Base-by-base conservation (phyloP, 495 filamentous ascomycete species). In the Trichoderma reesei region DNA sequence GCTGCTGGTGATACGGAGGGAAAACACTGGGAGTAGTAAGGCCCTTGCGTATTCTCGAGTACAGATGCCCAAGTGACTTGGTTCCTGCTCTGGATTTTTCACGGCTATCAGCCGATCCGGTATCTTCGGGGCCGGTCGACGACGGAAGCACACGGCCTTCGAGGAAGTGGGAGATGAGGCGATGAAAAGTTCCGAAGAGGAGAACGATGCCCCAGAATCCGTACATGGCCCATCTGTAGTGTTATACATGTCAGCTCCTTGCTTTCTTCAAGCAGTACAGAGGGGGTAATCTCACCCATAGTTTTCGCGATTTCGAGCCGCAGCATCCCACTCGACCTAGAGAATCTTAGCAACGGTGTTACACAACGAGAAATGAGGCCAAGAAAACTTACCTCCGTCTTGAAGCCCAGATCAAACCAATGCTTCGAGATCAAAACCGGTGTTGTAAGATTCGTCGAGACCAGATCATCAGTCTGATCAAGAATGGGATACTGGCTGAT, bases 401-500 rank as follows among this genome's bases (percentile, higher is more conserved):
- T 63, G 46, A 74, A 78, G 41, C 72, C 72, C 9, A 67, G 62
- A 8, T 67, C 20, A 61, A 72, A 80, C 59, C 72, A 75, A 8
- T 68, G 60, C 3, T 63, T 16, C 1, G 75, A 74, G 14, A 79
- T 62, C 4, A 79, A 59, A 8, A 80, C 65, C 0, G 75, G 72
- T 2, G 26, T 59, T 34, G 72, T 39, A 3, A 73, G 16, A 0
- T 65, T 67, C 9, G 72, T 63, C 0, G 26, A 31, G 37, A 65
- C 41, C 2, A 68, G 42, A 0, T 79, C 3, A 48, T 79, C 75
- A 13, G 62, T 37, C 48, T 74, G 76, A 7, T 74, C 69, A 3
- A 78, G 71, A 1, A 62, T 66, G 11, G 67, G 69, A 74, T 78
- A 75, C 16, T 66, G 66, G 8, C 46, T 59, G 18, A 80, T 71